phyloP scores from a whole-genome alignment of 495 filamentous ascomycete genomes.

The Articulospora tetracladia region DNA sequence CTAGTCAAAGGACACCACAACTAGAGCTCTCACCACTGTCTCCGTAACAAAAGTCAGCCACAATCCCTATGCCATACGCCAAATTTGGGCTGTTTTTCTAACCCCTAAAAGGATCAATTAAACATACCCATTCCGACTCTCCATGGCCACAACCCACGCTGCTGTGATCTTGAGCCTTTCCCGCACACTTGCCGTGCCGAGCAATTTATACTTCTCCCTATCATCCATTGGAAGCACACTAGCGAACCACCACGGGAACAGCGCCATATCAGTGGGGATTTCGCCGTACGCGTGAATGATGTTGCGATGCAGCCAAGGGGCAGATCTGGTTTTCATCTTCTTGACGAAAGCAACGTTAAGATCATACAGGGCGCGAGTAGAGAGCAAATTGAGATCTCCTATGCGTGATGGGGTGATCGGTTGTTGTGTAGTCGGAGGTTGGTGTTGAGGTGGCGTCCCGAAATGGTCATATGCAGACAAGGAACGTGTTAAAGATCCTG shows the following conservation, averaged over 20 bases:
- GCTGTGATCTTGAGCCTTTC: conserved; percentile 78
- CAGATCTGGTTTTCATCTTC: conserved; percentile 59
- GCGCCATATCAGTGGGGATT: conserved; percentile 66
- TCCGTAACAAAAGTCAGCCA: background rate
- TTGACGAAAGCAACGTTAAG: conserved; percentile 61
- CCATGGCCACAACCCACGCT: conserved; percentile 60
- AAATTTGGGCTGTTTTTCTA: background rate
- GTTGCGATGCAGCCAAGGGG: conserved; percentile 67
- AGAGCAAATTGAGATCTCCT: conserved; percentile 51
- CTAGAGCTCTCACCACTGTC: conserved; percentile 8
- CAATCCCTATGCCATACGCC: background rate
- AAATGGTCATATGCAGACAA: conserved; percentile 18
- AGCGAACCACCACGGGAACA: conserved; percentile 91
- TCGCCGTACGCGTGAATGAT: conserved; percentile 73
- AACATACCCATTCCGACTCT: conserved; percentile 54
- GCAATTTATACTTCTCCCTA: conserved; percentile 71
- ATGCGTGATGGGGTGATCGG: conserved; percentile 1
- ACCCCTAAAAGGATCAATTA: background rate
- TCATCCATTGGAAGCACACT: conserved; percentile 73
- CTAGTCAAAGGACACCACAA: conserved; percentile 23
- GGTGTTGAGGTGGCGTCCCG: conserved; percentile 12
- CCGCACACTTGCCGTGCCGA: conserved; percentile 68
- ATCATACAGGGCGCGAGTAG: conserved; percentile 66
- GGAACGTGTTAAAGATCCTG: conserved; percentile 10
- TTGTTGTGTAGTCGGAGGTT: background rate